Base-by-base conservation (phyloP, 768 basidiomycete species). In the Pleurotus citrinopileatus region DNA sequence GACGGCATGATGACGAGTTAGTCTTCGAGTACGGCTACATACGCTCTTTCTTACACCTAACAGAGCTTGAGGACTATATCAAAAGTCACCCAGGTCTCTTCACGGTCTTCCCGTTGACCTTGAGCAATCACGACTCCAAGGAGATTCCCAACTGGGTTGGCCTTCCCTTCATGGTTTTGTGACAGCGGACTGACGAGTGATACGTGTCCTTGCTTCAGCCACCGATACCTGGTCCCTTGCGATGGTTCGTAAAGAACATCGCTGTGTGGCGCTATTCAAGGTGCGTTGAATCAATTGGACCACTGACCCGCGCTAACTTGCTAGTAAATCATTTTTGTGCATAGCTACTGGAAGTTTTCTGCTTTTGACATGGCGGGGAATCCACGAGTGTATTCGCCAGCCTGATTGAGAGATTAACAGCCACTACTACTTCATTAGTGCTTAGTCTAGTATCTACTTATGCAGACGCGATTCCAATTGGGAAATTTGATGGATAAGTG, bases 41-140 rank as follows among this genome's bases (percentile, higher is more conserved):
- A 19, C 6, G 10, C 34, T 37, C 5, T 26, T n/a, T 12, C 17
- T 13, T 32, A 7, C 23, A 7, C 27, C 12, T 32, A 12, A 3
- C 27, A 61, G 63, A 57, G 4, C 48, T 62, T 17, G 57, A 63
- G 9, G 59, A 61, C 34, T 61, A 64, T 42, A 61, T 64, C 47
- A 63, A 63, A 26, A 38, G 27, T 37, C 26, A 27, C 28, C 53
- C 55, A 15, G 58, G 48, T 20, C 52, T 58, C 1, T 20, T 54
- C 25, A 63, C 59, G 3, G 52, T 58, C 12, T 55, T 63, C 37
- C 62, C 62, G 3, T 62, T 63, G 48, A 52, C 60, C 9, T 36
- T 63, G 25, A 56, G 54, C 17, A 60, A 63, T 43, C 65, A 65
- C 26, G 60, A 65, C 37, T 48, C 52, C 10, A 54, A 57, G 26